phyloP scores from a whole-genome alignment of 2,329 filamentous ascomycete genomes.

The Diaporthe aspalathi region DNA sequence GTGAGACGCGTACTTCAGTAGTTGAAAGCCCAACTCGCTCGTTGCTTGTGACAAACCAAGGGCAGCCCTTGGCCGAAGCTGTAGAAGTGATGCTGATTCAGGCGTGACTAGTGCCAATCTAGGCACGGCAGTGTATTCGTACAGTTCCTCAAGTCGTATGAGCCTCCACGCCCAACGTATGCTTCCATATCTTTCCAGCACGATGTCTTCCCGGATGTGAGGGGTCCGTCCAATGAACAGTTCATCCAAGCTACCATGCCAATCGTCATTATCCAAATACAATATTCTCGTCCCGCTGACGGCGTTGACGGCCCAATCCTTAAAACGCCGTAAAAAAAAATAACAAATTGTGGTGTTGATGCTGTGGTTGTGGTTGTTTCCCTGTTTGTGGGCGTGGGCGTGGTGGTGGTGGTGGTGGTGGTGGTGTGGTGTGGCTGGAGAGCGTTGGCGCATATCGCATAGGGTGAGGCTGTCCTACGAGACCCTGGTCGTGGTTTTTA shows the following conservation, averaged over 20 bases:
- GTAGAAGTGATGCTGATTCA: no score
- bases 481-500: slow-evolving; percentile 30
- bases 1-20: not conserved
- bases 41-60: not conserved
- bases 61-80: not conserved
- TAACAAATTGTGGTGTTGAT: slow-evolving; percentile 1
- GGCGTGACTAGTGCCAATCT: not conserved
- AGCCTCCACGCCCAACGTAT: slow-evolving; percentile 11
- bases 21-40: not conserved
- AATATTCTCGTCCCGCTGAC: slow-evolving; percentile 15
- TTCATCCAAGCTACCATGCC: slow-evolving; percentile 30
- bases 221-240: slow-evolving; percentile 31
- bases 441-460: slow-evolving; percentile 6
- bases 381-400: no score
- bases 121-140: slow-evolving; percentile 36
- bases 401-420: not conserved
- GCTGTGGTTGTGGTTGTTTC: not conserved
- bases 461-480: slow-evolving; percentile 36
- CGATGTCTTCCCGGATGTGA: slow-evolving; percentile 17
- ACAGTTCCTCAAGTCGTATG: slow-evolving; percentile 39
- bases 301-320: slow-evolving; percentile 15
- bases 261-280: slow-evolving; percentile 10
- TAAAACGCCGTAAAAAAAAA: slow-evolving; percentile 27
- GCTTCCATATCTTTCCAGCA: slow-evolving; percentile 27
- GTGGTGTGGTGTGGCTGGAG: not conserved